Evolutionary conservation across 2,329 filamentous ascomycete genomes (phyloP), one percentile per base, ranked within the genome.

Genomic region (Fusarium irregulare): DNA sequence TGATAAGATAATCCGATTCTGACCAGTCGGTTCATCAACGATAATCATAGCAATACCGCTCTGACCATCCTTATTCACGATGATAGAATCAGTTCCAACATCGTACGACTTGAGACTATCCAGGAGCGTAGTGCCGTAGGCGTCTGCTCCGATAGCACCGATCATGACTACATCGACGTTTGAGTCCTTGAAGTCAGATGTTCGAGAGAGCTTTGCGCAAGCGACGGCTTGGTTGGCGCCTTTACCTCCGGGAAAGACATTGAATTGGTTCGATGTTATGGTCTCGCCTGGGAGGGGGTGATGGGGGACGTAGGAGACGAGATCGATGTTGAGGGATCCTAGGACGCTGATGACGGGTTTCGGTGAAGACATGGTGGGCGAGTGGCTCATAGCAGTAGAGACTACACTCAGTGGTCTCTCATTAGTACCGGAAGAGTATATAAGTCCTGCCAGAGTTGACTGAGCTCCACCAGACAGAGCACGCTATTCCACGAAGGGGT

Each of bases 201-300:
- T 76, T 46, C 91, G 87, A 1, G 93, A 95, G 50, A 97, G 88
- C 67, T 94, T 92, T 45, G 91, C 92, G 80, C 92, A 94, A 16
- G 94, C 93, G 60, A 97, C 92, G 57, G 94, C 94, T 83, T 98
- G 95, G 83, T 98, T 98, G 64, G 94, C 94, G 66, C 95, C 95
- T 82, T 98, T 98, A 60, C 96, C 95, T 73, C 95, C 96, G 20
- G 92, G 91, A 40, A 92, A 94, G 34, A 91, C 93, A 77, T 87
- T 86, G 82, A 97, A 97, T 14, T 88, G 89, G 69, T 84, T 89
- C 44, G 93, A 88, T 2, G 92, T 94, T 54, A 98, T 86, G 3
- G 95, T 98, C 81, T 99, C 95, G 69, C 95, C 96, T 0, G 92
- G 90, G 0, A 86, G 82, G 1, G 96, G 95, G 64, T 97, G 89